These are phyloP conservation scores for Ogataea pignaliae DNA, from an alignment of 805 yeast genomes.

Conservation along the genomic window DNA sequence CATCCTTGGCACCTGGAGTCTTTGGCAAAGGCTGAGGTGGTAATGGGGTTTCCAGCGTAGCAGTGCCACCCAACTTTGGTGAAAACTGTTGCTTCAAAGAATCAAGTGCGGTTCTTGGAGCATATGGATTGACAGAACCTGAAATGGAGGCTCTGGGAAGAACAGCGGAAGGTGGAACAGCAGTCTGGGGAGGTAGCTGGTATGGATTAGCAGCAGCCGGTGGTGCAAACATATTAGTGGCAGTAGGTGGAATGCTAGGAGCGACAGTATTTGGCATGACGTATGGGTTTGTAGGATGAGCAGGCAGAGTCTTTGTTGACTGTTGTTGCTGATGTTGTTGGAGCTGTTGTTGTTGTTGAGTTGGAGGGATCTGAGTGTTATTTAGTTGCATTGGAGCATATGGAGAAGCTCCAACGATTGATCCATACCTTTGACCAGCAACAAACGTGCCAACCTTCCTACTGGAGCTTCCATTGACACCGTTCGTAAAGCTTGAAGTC, in stretches of 20 bases:
- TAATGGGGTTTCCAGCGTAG: slow-evolving; percentile 15
- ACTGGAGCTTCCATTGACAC: neutral
- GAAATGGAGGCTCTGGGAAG: slow-evolving; percentile 5
- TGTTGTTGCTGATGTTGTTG: neutral
- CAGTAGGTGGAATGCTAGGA: slow-evolving; percentile 6
- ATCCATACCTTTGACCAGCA: neutral
- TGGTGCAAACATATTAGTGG: slow-evolving; percentile 6
- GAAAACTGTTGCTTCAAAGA: slow-evolving; percentile 25
- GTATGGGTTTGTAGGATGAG: slow-evolving; percentile 6
- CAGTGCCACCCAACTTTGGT: slow-evolving; percentile 10
- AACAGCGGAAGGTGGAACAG: slow-evolving; percentile 17
- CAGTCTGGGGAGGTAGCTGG: slow-evolving; percentile 7
- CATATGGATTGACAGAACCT: slow-evolving; percentile 26
- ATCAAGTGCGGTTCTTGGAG: slow-evolving; percentile 32
- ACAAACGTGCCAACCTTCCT: neutral
- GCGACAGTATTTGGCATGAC: slow-evolving; percentile 10
- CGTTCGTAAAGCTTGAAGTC: slow-evolving; percentile 4
- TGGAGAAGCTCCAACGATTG: neutral
- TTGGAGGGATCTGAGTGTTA: neutral
- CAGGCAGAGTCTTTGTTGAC: too few relatives aligned
- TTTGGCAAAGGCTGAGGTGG: slow-evolving; percentile 24
- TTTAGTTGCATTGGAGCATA: neutral
- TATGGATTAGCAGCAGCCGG: slow-evolving; percentile 17
- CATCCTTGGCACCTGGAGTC: slow-evolving; percentile 37
- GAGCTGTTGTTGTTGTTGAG: neutral